Evolutionary conservation across 352 stramenopile species (phyloP).

Genomic region (Phytopythium sindhum): DNA sequence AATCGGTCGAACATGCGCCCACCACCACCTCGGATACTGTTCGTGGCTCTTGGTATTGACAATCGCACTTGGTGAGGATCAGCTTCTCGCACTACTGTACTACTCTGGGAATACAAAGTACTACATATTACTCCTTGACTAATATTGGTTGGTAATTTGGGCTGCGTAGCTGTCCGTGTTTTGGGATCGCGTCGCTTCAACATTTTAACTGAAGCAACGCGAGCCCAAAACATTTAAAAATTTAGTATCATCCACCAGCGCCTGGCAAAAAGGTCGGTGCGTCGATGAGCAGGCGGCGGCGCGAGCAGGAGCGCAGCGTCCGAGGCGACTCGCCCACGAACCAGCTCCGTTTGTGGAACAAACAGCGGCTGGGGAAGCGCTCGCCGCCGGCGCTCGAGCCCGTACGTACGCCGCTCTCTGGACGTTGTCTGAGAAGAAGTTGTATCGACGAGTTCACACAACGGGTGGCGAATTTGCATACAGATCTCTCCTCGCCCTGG

Average conservation of each 20-base stretch:
- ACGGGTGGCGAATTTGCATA: background rate
- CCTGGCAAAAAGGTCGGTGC: too few species aligned
- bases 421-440: background rate
- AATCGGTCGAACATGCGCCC: slow-evolving; percentile 54
- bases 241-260: too few species aligned
- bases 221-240: too few species aligned
- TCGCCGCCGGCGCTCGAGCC: slow-evolving; percentile 15
- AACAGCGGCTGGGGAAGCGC: slow-evolving; percentile 26
- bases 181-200: background rate
- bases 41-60: background rate
- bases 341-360: slow-evolving; percentile 32
- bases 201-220: slow-evolving; percentile 1
- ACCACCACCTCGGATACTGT: background rate
- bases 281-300: slow-evolving; percentile 1
- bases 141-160: too few species aligned
- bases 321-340: slow-evolving; percentile 40
- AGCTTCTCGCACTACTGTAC: too few species aligned
- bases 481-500: background rate
- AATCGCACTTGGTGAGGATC: too few species aligned
- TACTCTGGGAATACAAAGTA: too few species aligned
- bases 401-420: slow-evolving; percentile 2
- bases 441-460: too few species aligned
- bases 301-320: slow-evolving; percentile 27
- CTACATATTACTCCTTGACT: too few species aligned
- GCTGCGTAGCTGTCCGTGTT: background rate